Conservation (phyloP, 2,329 filamentous ascomycete species). For the Trichoderma polysporum region DNA sequence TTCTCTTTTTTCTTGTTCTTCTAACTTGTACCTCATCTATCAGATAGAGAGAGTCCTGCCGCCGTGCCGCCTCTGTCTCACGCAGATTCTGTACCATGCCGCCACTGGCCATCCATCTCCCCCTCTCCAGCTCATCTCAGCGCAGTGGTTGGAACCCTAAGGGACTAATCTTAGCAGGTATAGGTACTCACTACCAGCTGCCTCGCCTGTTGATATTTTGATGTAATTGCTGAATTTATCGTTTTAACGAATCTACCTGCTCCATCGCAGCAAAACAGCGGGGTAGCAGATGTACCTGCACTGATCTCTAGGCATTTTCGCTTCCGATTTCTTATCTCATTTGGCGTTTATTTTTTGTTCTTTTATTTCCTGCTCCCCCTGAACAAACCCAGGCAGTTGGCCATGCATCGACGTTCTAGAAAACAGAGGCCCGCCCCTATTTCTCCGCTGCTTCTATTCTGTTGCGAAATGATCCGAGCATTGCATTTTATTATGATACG, state of each 20-base stretch:
- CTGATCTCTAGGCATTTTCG: not conserved
- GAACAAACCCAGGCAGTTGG: not conserved
- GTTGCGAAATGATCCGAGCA: not conserved
- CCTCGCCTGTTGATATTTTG: not conserved
- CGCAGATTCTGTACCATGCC: not conserved
- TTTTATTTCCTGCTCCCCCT: conserved; percentile 7
- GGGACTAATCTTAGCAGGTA: not conserved
- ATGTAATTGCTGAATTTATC: not conserved
- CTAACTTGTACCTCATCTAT: not conserved
- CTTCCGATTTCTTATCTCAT: conserved; percentile 14
- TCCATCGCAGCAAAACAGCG: not conserved
- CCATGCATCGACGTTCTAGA: conserved; percentile 11
- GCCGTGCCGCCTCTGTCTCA: not conserved
- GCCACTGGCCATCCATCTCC: not conserved
- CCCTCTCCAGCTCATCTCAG: not conserved
- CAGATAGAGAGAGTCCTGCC: too few relatives aligned
- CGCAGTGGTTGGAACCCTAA: not conserved
- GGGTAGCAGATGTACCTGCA: not conserved
- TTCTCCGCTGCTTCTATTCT: not conserved
- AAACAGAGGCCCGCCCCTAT: conserved; percentile 12
- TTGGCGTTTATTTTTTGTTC: not conserved
- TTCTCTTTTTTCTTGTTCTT: not conserved
- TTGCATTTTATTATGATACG: conserved; percentile 2
- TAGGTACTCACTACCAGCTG: not conserved
- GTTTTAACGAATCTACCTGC: conserved; percentile 1